Percentiles rank a stretch among this genome's conserved stretches.
phyloP scores from a whole-genome alignment of 176 grass and related monocot species.

The Avena sativa region DNA sequence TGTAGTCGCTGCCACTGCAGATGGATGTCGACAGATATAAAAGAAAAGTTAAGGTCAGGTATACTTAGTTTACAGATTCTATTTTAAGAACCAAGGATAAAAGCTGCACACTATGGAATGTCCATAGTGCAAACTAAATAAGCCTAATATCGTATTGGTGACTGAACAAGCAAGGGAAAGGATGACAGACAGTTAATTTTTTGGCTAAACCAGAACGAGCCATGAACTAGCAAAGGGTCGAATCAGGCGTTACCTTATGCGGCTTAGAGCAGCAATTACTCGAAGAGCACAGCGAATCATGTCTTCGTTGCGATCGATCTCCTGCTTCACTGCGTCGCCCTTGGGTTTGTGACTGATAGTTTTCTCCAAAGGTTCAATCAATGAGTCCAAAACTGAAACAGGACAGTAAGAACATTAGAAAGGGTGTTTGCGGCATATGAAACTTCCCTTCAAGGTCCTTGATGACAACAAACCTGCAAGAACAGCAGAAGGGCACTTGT shows the following conservation, averaged over 20 bases:
- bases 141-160: neutral
- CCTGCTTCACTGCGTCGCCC: conserved; percentile 92
- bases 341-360: conserved; percentile 92
- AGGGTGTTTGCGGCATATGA: neutral
- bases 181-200: neutral
- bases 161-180: neutral
- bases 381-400: conserved; percentile 80
- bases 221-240: neutral
- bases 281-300: conserved; percentile 95
- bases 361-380: conserved; percentile 89
- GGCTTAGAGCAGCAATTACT: conserved; percentile 79
- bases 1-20: conserved; percentile 80
- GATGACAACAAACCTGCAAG: conserved; percentile 69
- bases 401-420: neutral
- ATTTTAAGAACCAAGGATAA: neutral
- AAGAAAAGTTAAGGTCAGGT: neutral
- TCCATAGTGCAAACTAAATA: neutral
- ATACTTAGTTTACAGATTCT: neutral
- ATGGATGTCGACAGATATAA: conserved; percentile 24
- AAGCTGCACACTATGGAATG: too few species aligned
- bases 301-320: conserved; percentile 93
- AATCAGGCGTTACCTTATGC: conserved; percentile 64
- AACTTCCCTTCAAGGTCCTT: neutral
- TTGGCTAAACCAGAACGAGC: neutral
- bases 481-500: conserved; percentile 95